Base-by-base conservation (phyloP, 139 green algal species). In the Dunaliella primolecta region DNA sequence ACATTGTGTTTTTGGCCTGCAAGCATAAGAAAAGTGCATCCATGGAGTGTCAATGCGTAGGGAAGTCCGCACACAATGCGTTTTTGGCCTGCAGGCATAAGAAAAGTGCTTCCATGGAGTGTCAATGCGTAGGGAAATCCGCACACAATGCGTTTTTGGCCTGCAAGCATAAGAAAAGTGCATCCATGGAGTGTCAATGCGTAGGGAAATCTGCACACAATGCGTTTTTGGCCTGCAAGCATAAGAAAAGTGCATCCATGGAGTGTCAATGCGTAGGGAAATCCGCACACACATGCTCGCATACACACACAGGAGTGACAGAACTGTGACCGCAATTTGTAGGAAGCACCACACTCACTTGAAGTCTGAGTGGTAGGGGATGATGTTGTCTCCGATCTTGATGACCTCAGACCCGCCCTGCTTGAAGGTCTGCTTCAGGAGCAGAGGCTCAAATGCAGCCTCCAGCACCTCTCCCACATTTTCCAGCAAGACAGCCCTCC, bases 351-450 rank as follows among this genome's bases (percentile, higher is more conserved):
- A n/a, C n/a, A 55, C 84, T 84, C 55, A 88, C 64, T 87, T 87
- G 92, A 97, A 97, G 88, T 97, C 93, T 7, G 93, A 87, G 87
- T 96, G 92, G 89, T 97, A 97, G 20, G 94, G 94, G 76, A 97
- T 94, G 89, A 96, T 92, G 86, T 93, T 94, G 85, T 97, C 94
- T 56, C 94, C 94, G 57, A 97, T 94, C 89, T 96, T 95, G 89
- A 97, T 95, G 46, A 95, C 91, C 78, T 95, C 91, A 77, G 83
- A 92, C 77, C 94, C 92, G 80, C 93, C 94, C 87, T 97, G 92
- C 89, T 96, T 95, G 81, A 95, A 96, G 20, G 92, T 96, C 83
- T 94, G 89, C 87, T 93, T 94, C 75, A 95, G 90, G 37, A 96
- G 89, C 81, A 97, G 80, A 0, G 94, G 94, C 91, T 97, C 94